Conservation (phyloP, 768 basidiomycete species). For the Holtermanniella nyarrowii region DNA sequence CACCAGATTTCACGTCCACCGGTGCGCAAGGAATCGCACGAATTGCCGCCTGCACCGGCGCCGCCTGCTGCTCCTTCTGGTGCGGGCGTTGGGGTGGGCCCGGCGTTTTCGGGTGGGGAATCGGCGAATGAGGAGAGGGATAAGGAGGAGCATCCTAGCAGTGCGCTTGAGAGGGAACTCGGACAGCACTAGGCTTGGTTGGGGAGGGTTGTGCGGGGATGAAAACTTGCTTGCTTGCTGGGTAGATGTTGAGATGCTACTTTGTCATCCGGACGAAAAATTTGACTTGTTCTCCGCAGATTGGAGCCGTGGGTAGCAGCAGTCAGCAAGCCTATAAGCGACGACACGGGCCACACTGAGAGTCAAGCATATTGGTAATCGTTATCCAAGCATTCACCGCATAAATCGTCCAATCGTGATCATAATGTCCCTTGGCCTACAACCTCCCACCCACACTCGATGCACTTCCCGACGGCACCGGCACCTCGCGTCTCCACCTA, state of each 20-base stretch:
- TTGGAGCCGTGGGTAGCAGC: no score
- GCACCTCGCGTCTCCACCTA: conserved; percentile 29
- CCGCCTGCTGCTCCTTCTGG: conserved; percentile 14
- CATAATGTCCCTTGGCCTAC: neutral
- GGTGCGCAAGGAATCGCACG: conserved; percentile 27
- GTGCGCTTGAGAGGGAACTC: conserved; percentile 35
- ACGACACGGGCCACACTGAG: no score
- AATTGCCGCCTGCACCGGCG: conserved; percentile 24
- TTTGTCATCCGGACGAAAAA: no score
- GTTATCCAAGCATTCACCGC: no score
- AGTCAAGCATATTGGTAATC: no score
- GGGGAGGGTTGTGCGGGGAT: no score
- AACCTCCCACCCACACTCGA: conserved; percentile 3
- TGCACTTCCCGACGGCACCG: conserved; percentile 10
- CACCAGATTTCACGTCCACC: conserved; percentile 59
- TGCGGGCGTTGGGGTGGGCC: conserved; percentile 33
- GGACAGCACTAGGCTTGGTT: conserved; percentile 4
- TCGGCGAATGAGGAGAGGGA: conserved; percentile 20
- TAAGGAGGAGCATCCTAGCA: conserved; percentile 35
- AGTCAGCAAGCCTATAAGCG: no score
- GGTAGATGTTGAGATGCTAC: no score
- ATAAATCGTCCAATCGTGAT: neutral
- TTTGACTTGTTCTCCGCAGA: no score
- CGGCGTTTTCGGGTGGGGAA: conserved; percentile 19
- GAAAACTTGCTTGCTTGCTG: no score